A percentile compares a stretch with the other conserved stretches of the same genome.
Conservation (phyloP, 495 filamentous ascomycete genomes). For the Cercophora newfieldiana region DNA sequence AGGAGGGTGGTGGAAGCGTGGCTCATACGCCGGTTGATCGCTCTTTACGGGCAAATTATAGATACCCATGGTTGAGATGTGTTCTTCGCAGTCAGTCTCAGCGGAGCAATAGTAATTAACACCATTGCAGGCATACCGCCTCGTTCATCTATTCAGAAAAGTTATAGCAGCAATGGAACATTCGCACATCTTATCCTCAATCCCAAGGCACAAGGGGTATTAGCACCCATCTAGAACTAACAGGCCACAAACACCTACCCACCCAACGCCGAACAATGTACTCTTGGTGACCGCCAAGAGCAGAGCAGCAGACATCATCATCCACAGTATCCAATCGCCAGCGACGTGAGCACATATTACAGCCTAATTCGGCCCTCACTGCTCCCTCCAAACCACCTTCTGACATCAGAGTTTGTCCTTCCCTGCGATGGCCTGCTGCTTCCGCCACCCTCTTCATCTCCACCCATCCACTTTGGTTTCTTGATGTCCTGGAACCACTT, state of each 20-base stretch:
- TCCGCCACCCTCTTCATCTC: slow-evolving; percentile 43
- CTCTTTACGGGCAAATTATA: no score
- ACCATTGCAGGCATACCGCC: no score
- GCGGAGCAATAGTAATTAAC: no score
- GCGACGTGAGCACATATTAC: background rate
- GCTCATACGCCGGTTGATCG: no score
- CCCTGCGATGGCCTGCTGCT: slow-evolving; percentile 9
- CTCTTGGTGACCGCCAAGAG: background rate
- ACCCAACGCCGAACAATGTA: background rate
- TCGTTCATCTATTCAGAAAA: background rate
- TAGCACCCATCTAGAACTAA: background rate
- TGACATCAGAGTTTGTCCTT: slow-evolving; percentile 38
- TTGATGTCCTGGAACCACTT: slow-evolving; percentile 76
- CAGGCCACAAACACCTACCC: background rate
- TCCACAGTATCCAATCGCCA: background rate
- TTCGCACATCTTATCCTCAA: background rate
- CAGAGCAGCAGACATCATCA: background rate
- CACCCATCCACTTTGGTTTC: slow-evolving; percentile 83
- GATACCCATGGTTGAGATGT: no score
- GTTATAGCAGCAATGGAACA: background rate
- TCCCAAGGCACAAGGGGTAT: background rate
- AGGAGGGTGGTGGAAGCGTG: no score
- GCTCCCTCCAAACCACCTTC: slow-evolving; percentile 48
- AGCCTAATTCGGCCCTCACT: slow-evolving; percentile 29
- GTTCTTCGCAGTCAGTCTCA: no score